Evolutionary conservation across 2,329 filamentous ascomycete species (phyloP).

Genomic region (Periconia sp.): DNA sequence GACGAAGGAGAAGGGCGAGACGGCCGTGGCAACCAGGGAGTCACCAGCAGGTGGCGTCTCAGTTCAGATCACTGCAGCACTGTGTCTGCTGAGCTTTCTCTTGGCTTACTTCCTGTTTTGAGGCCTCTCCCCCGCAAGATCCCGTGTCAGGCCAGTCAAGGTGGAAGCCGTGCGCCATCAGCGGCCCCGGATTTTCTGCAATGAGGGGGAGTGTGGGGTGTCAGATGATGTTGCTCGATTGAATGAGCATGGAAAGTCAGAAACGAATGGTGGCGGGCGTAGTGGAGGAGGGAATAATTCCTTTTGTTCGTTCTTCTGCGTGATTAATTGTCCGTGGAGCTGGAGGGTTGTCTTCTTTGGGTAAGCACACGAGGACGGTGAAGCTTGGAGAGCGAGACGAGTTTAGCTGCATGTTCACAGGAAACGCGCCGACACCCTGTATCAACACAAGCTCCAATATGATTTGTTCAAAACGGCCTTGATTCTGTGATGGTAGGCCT

Average conservation of each 20-base stretch:
- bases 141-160: slow-evolving; percentile 23
- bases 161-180: slow-evolving; percentile 24
- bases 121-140: slow-evolving; percentile 36
- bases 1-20: slow-evolving; percentile 57
- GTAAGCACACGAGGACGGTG: slow-evolving; percentile 26
- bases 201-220: slow-evolving; percentile 21
- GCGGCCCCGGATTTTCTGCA: slow-evolving; percentile 27
- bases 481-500: slow-evolving; percentile 1
- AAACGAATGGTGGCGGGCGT: slow-evolving; percentile 8
- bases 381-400: slow-evolving; percentile 15
- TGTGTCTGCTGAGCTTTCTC: slow-evolving; percentile 90
- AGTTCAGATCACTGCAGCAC: slow-evolving; percentile 79
- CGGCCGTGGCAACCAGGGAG: slow-evolving; percentile 58
- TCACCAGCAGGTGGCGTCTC: slow-evolving; percentile 76
- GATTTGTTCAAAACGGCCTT: slow-evolving; percentile 21
- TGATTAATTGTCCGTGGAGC: slow-evolving; percentile 27
- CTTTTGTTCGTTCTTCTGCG: slow-evolving; percentile 23
- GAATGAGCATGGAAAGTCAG: slow-evolving; percentile 8
- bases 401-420: slow-evolving; percentile 21
- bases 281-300: slow-evolving; percentile 16
- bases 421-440: slow-evolving; percentile 25
- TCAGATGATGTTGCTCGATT: slow-evolving; percentile 20
- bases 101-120: slow-evolving; percentile 97
- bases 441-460: slow-evolving; percentile 36
- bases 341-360: slow-evolving; percentile 25